These are phyloP conservation scores for Paralagenidium karlingii DNA, from an alignment of 352 stramenopile genomes.

Conservation along the genomic window DNA sequence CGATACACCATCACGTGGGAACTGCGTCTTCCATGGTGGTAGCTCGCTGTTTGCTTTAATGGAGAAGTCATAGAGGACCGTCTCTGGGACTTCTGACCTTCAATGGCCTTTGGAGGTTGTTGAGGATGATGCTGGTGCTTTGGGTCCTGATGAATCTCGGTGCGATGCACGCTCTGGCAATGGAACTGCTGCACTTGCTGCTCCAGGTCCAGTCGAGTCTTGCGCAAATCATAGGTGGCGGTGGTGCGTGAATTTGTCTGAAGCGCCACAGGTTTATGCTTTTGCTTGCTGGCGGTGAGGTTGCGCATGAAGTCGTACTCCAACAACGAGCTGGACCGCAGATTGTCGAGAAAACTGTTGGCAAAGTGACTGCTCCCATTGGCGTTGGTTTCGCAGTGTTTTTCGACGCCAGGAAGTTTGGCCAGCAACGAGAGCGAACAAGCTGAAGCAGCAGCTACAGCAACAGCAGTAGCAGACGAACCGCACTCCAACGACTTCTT, in stretches of 20 bases:
- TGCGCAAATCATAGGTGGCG: slow-evolving; percentile 32
- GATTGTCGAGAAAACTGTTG: slow-evolving; percentile 12
- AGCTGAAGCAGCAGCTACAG: too few species aligned
- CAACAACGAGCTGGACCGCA: slow-evolving; percentile 25
- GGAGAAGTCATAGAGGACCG: slow-evolving; percentile 4
- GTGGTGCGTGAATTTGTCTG: slow-evolving; percentile 20
- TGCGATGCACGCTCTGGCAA: not conserved
- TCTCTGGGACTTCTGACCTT: slow-evolving; percentile 5
- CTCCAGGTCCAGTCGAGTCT: slow-evolving; percentile 24
- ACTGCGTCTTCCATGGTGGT: not conserved
- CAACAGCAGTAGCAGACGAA: too few species aligned
- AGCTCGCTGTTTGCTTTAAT: not conserved
- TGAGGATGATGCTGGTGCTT: slow-evolving; percentile 1
- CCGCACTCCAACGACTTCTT: too few species aligned
- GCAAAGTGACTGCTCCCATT: too few species aligned
- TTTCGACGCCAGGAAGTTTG: too few species aligned
- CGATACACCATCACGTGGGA: too few species aligned
- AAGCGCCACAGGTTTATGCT: slow-evolving; percentile 22
- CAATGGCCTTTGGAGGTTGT: not conserved
- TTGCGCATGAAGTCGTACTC: slow-evolving; percentile 42
- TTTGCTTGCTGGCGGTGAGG: slow-evolving; percentile 23
- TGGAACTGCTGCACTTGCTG: slow-evolving; percentile 4
- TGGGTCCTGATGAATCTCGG: not conserved
- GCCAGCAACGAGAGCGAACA: too few species aligned
- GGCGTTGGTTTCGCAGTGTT: too few species aligned